These are phyloP conservation scores for Aspergillus niger DNA, from an alignment of 2,329 filamentous ascomycete genomes.

Conservation along the genomic window DNA sequence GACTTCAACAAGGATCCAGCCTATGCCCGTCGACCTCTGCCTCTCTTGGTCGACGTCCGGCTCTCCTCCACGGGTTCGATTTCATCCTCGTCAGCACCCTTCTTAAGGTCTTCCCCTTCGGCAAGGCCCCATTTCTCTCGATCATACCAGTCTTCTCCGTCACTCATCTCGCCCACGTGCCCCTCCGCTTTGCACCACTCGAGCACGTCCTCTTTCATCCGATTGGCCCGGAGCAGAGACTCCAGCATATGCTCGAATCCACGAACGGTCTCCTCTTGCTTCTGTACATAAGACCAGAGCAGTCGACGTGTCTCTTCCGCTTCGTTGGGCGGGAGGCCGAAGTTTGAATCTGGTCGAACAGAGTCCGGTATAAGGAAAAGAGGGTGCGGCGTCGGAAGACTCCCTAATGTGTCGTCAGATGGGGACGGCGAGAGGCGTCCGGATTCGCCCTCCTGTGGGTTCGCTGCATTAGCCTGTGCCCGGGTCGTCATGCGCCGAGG, in stretches of 20 bases:
- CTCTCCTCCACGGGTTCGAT: conserved; percentile 53
- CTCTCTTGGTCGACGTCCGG: conserved; percentile 42
- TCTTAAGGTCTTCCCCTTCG: conserved; percentile 58
- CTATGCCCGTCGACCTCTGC: conserved; percentile 41
- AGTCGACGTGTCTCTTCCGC: conserved; percentile 64
- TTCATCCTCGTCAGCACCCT: conserved; percentile 64
- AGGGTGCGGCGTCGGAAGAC: conserved; percentile 53
- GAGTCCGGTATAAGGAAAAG: conserved; percentile 58
- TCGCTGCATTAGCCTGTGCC: conserved; percentile 43
- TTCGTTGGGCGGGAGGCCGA: conserved; percentile 60
- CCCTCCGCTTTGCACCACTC: conserved; percentile 64
- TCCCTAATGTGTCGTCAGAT: conserved; percentile 33
- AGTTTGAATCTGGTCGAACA: conserved; percentile 55
- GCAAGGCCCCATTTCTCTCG: conserved; percentile 61
- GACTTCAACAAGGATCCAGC: not conserved
- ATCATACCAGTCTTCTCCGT: conserved; percentile 70
- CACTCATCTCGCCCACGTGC: conserved; percentile 66
- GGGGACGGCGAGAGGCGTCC: conserved; percentile 25
- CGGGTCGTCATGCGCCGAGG: conserved; percentile 51
- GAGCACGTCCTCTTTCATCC: conserved; percentile 61
- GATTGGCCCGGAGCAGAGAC: conserved; percentile 60
- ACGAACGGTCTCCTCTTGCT: conserved; percentile 65
- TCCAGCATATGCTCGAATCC: conserved; percentile 57
- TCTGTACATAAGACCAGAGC: conserved; percentile 64
- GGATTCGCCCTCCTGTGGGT: conserved; percentile 32